Evolutionary conservation across 2,329 filamentous ascomycete species (phyloP).

Genomic region (Aschersonia sp.): DNA sequence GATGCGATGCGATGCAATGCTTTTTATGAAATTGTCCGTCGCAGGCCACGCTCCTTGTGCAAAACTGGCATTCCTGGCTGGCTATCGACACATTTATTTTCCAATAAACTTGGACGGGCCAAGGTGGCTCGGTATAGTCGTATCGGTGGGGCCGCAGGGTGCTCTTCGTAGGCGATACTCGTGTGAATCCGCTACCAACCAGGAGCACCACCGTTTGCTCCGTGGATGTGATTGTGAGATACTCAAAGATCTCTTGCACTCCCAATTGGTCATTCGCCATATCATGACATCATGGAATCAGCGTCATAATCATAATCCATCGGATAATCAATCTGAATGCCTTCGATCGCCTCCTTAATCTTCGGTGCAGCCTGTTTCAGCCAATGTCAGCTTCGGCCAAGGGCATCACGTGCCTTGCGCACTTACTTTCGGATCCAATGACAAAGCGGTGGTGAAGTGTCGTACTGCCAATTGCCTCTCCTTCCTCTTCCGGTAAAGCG

Average conservation of each 20-base stretch:
- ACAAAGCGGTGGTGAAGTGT: constrained; percentile 88
- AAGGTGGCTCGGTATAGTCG: too few relatives aligned
- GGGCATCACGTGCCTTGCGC: background rate
- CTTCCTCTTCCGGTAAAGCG: constrained; percentile 59
- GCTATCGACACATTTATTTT: too few relatives aligned
- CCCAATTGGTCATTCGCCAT: background rate
- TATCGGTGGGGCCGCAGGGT: too few relatives aligned
- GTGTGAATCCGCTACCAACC: too few relatives aligned
- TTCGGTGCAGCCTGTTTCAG: constrained; percentile 61
- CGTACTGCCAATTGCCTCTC: constrained; percentile 71
- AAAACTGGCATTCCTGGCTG: too few relatives aligned
- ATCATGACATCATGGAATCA: constrained; percentile 34
- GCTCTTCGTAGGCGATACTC: too few relatives aligned
- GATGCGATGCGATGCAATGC: background rate
- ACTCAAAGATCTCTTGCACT: background rate
- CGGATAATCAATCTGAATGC: constrained; percentile 65
- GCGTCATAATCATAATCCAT: constrained; percentile 28
- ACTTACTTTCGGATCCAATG: constrained; percentile 87
- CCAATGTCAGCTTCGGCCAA: background rate
- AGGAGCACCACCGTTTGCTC: too few relatives aligned
- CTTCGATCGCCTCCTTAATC: constrained; percentile 95
- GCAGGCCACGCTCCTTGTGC: too few relatives aligned
- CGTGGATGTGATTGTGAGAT: too few relatives aligned
- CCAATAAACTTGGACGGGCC: too few relatives aligned
- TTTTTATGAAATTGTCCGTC: too few relatives aligned